Conservation (phyloP, 2,329 filamentous ascomycete species). For the Calonectria hongkongensis region DNA sequence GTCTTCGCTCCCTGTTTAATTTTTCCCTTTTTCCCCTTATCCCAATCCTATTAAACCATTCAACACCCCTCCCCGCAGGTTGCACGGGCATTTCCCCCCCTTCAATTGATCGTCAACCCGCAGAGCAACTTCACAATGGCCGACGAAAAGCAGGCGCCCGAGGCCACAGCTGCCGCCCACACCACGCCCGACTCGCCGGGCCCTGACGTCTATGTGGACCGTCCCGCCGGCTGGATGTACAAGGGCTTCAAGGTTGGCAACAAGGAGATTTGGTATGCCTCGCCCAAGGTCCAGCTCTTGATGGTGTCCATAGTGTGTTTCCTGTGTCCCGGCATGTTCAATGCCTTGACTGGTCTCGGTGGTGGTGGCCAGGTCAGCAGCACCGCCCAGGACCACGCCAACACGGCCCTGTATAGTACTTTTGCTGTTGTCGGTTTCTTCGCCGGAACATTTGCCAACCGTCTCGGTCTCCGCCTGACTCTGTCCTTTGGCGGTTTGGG, state of each 20-base stretch:
- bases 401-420: constrained; percentile 82
- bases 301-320: constrained; percentile 77
- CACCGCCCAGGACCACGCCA: constrained; percentile 77
- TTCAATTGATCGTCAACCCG: constrained; percentile 2
- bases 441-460: constrained; percentile 86
- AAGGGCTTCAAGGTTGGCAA: constrained; percentile 73
- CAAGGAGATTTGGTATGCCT: constrained; percentile 80
- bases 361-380: constrained; percentile 73
- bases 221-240: constrained; percentile 80
- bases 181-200: constrained; percentile 43
- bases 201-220: constrained; percentile 48
- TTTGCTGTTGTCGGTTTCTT: constrained; percentile 82
- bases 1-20: not conserved
- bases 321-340: constrained; percentile 84
- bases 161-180: constrained; percentile 42
- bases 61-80: not conserved
- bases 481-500: constrained; percentile 84
- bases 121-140: constrained; percentile 48
- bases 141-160: constrained; percentile 52
- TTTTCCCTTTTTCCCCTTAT: constrained; percentile 13
- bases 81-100: constrained; percentile 34
- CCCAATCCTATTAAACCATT: constrained; percentile 27
- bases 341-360: constrained; percentile 79
- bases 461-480: constrained; percentile 80
- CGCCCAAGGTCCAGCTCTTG: constrained; percentile 81